These are phyloP conservation scores for Lactarius hengduanensis DNA, from an alignment of 768 basidiomycete genomes.

Conservation along the genomic window DNA sequence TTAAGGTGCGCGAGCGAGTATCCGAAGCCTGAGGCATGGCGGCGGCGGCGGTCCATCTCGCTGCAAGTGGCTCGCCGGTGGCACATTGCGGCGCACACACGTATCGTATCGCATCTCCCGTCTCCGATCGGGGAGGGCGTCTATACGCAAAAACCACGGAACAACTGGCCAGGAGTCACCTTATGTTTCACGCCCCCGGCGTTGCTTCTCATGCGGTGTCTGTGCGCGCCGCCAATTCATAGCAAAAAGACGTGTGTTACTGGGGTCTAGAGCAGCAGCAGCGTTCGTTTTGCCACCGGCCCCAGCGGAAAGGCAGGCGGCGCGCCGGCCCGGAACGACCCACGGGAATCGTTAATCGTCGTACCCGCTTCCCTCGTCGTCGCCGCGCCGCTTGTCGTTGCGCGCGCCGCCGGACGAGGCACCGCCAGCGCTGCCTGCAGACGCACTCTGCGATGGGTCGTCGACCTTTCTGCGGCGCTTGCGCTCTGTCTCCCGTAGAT, in stretches of 20 bases:
- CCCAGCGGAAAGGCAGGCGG: no score
- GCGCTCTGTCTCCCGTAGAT: constrained; percentile 57
- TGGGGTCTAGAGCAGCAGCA: no score
- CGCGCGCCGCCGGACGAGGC: not conserved
- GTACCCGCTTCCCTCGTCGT: constrained; percentile 14
- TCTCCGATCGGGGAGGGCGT: not conserved
- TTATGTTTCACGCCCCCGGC: no score
- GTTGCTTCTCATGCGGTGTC: no score
- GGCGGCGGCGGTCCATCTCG: no score
- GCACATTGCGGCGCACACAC: not conserved
- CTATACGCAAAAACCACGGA: no score
- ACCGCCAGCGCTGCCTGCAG: not conserved
- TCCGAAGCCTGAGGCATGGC: no score
- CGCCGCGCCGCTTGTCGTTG: constrained; percentile 17
- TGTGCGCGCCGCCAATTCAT: not conserved
- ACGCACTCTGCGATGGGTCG: constrained; percentile 23
- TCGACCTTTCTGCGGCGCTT: constrained; percentile 46
- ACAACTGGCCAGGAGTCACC: no score
- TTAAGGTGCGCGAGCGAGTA: no score
- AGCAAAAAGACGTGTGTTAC: not conserved
- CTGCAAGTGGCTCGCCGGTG: no score
- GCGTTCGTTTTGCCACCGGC: no score
- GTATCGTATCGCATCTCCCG: not conserved
- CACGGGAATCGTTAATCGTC: constrained; percentile 12
- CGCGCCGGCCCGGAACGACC: no score